Evolutionary conservation across 345 rosid genomes (phyloP).

Genomic region (Bruguiera parviflora): DNA sequence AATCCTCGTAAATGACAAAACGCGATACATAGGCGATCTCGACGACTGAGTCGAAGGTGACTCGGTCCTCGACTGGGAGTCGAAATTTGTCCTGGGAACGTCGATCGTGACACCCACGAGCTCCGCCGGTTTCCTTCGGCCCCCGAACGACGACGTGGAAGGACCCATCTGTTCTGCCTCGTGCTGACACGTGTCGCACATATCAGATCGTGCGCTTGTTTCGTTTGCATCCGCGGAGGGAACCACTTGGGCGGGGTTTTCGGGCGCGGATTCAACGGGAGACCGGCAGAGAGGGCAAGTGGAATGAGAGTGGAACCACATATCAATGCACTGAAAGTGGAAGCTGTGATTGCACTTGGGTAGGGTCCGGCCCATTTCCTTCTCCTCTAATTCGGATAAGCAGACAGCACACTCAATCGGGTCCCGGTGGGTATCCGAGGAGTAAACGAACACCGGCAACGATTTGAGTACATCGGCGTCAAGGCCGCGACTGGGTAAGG

Average conservation of each 20-base stretch:
- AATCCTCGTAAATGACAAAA: slow-evolving; percentile 58
- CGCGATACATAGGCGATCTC: slow-evolving; percentile 57
- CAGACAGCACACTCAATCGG: slow-evolving; percentile 79
- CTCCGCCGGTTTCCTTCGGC: slow-evolving; percentile 42
- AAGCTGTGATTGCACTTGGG: slow-evolving; percentile 84
- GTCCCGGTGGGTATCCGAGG: slow-evolving; percentile 39
- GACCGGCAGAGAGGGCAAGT: slow-evolving; percentile 93
- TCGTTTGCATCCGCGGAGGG: not conserved
- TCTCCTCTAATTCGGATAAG: slow-evolving; percentile 77
- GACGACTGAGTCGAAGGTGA: slow-evolving; percentile 36
- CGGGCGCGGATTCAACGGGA: slow-evolving; percentile 49
- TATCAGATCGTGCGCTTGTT: slow-evolving; percentile 28
- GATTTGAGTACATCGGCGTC: slow-evolving; percentile 54
- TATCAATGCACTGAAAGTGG: slow-evolving; percentile 81
- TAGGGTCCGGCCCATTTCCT: slow-evolving; percentile 71
- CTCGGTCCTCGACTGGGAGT: slow-evolving; percentile 21
- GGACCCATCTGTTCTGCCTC: slow-evolving; percentile 21
- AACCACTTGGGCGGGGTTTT: not conserved
- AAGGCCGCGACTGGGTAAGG: slow-evolving; percentile 48
- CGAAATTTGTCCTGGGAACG: slow-evolving; percentile 26
- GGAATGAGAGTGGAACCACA: slow-evolving; percentile 97
- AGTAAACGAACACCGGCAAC: slow-evolving; percentile 65
- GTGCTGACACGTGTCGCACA: slow-evolving; percentile 29
- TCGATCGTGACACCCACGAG: slow-evolving; percentile 33
- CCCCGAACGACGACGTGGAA: slow-evolving; percentile 25